Base-by-base conservation (phyloP, 73 alveolate genomes). In the Stentor roeselii region DNA sequence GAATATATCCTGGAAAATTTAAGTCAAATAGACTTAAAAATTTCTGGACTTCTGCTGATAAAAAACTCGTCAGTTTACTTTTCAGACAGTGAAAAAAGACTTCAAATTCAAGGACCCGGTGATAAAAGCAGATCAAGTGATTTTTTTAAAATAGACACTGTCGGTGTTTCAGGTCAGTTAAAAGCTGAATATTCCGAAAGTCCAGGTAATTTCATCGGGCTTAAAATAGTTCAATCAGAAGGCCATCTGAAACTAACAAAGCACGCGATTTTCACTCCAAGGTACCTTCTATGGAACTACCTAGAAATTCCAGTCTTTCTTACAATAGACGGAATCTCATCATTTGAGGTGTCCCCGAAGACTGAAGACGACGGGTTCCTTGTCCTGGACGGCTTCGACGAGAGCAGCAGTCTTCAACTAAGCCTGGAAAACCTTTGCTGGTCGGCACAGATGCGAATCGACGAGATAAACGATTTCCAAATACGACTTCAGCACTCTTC, bases 41-140 rank as follows among this genome's bases (percentile, higher is more conserved):
- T 50, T 50, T 50, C 67, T 50, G 67, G 67, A 11, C 6, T 50
- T 11, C 30, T 11, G 21, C 30, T 50, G 6, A 50, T 6, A 21
- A 50, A 50, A 50, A 21, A 21, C 6, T 50, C 67, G 6, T 21
- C 6, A 50, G 21, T 50, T 50, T 50, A 50, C 21, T 50, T 11
- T 21, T 50, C 67, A 50, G 67, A 21, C 6, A n/a, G n/a, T n/a
- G n/a, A n/a, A n/a, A 50, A 50, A 50, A 50, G 21, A 21, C 6
- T 50, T 11, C 6, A 50, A 50, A 50, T 50, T 21, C 30, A 50
- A 50, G 67, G 67, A 50, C 30, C 6, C 21, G 6, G 30, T 11
- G 67, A 50, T 50, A 50, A 50, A 50, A n/a, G n/a, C n/a, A n/a
- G n/a, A n/a, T n/a, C n/a, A n/a, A 50, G 67, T 50, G 67, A 50